Evolutionary conservation across 1,284 basidiomycete species (phyloP).

Genomic region (Microbotryomycetes sp.): DNA sequence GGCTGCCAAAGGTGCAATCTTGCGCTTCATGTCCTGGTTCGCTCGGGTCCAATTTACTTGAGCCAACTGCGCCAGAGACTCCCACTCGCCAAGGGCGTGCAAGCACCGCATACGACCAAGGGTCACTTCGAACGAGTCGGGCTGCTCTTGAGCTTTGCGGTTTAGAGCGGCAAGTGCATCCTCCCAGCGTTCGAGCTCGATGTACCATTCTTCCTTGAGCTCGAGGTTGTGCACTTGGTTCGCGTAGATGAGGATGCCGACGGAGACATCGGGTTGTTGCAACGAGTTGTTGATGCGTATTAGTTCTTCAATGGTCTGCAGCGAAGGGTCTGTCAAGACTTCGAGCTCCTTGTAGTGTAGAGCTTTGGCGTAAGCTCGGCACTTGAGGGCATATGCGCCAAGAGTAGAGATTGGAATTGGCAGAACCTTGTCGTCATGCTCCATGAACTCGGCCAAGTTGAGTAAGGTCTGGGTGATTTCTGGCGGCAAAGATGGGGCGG

Average conservation of each 20-base stretch:
- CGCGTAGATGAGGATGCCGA: slow-evolving; percentile 85
- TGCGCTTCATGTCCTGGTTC: slow-evolving; percentile 71
- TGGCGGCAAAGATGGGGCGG: slow-evolving; percentile 66
- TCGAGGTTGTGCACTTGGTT: slow-evolving; percentile 56
- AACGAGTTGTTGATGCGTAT: slow-evolving; percentile 97
- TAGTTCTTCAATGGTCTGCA: slow-evolving; percentile 78
- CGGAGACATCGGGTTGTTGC: slow-evolving; percentile 93
- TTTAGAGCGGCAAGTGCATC: slow-evolving; percentile 86
- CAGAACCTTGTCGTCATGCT: slow-evolving; percentile 94
- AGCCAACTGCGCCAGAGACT: slow-evolving; percentile 76
- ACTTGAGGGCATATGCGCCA: slow-evolving; percentile 88
- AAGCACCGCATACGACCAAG: slow-evolving; percentile 88
- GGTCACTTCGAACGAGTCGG: slow-evolving; percentile 63
- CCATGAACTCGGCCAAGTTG: slow-evolving; percentile 99
- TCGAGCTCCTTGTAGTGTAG: slow-evolving; percentile 98
- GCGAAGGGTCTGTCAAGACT: slow-evolving; percentile 81
- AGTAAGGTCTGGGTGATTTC: slow-evolving; percentile 91
- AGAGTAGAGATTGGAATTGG: slow-evolving; percentile 90
- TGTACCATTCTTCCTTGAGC: slow-evolving; percentile 93
- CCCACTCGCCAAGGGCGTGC: slow-evolving; percentile 98
- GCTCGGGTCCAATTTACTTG: slow-evolving; percentile 80
- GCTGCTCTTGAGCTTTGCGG: slow-evolving; percentile 62
- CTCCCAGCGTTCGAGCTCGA: slow-evolving; percentile 93
- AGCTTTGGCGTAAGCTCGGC: slow-evolving; percentile 94
- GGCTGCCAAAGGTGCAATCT: slow-evolving; percentile 93